Evolutionary conservation across 2,329 filamentous ascomycete species (phyloP).

Genomic region (Teratosphaeria nubilosa): DNA sequence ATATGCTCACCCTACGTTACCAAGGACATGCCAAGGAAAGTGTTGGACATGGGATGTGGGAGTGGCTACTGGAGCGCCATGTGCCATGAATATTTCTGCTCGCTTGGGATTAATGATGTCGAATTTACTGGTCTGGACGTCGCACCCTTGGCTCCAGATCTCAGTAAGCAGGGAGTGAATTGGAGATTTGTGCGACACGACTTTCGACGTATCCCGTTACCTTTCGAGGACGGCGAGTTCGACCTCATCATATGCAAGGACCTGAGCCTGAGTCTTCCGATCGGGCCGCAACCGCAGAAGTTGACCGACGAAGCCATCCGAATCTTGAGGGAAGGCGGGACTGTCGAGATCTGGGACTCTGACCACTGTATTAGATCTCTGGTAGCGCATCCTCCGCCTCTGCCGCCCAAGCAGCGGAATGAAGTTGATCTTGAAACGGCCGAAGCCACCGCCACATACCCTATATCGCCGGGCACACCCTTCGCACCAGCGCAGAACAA

Average conservation of each 20-base stretch:
- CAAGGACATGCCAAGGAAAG: conserved; percentile 59
- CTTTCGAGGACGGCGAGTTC: conserved; percentile 70
- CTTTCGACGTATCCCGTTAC: conserved; percentile 62
- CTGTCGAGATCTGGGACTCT: conserved; percentile 80
- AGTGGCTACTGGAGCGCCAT: conserved; percentile 82
- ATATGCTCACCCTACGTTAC: conserved; percentile 61
- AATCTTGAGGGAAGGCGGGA: conserved; percentile 65
- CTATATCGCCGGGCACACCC: conserved; percentile 72
- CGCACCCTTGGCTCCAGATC: conserved; percentile 57
- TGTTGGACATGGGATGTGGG: conserved; percentile 81
- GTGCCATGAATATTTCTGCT: conserved; percentile 69
- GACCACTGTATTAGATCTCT: conserved; percentile 78
- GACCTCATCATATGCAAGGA: conserved; percentile 87
- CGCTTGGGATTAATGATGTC: conserved; percentile 57
- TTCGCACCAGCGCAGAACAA: conserved; percentile 72
- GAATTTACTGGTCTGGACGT: conserved; percentile 78
- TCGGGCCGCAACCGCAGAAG: conserved; percentile 43
- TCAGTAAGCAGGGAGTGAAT: conserved; percentile 63
- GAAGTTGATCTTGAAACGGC: conserved; percentile 55
- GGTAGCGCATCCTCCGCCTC: conserved; percentile 61
- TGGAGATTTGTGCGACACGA: conserved; percentile 89
- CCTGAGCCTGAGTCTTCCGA: conserved; percentile 56
- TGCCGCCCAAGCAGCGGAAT: conserved; percentile 47
- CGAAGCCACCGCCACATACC: conserved; percentile 65
- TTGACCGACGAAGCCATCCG: conserved; percentile 67